phyloP scores from a whole-genome alignment of 345 rosid species.

The Mallotus nudiflorus region DNA sequence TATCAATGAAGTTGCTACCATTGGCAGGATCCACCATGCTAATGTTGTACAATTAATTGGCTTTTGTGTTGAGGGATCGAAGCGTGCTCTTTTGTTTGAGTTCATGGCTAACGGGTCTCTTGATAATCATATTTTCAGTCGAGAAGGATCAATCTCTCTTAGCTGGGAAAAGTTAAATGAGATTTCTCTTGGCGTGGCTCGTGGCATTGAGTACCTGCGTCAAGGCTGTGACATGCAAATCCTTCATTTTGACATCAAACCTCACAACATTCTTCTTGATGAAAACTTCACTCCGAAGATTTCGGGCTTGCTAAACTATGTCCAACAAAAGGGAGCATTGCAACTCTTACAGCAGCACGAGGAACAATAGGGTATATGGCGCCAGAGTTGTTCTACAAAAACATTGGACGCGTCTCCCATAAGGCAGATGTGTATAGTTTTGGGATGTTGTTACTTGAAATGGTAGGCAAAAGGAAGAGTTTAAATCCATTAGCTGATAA shows the following conservation, averaged over 20 bases:
- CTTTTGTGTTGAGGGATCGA: conserved; percentile 3
- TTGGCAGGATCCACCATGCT: conserved; percentile 14
- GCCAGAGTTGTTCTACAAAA: conserved; percentile 6
- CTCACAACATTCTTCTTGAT: conserved; percentile 4
- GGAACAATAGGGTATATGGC: conserved; percentile 14
- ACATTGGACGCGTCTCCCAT: background rate
- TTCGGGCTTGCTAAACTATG: conserved; percentile 7
- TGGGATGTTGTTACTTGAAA: conserved; percentile 7
- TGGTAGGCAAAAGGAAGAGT: background rate
- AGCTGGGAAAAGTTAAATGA: background rate
- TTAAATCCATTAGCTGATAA: background rate
- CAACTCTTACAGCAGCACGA: background rate
- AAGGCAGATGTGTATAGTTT: conserved; percentile 6
- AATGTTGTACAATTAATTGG: conserved; percentile 13
- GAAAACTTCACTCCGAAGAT: background rate
- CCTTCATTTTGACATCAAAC: conserved; percentile 14
- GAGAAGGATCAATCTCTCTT: background rate
- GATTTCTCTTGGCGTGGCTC: conserved; percentile 10
- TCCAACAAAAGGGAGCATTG: background rate
- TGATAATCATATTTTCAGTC: background rate
- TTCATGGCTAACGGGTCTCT: conserved; percentile 20
- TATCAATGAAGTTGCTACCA: conserved; percentile 19
- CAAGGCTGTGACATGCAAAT: conserved; percentile 10
- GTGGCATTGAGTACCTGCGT: conserved; percentile 12
- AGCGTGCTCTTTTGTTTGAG: conserved; percentile 7